Evolutionary conservation across 352 stramenopile species (phyloP), one percentile per base, ranked within the genome.

Genomic region (Phytophthora hybrid): DNA sequence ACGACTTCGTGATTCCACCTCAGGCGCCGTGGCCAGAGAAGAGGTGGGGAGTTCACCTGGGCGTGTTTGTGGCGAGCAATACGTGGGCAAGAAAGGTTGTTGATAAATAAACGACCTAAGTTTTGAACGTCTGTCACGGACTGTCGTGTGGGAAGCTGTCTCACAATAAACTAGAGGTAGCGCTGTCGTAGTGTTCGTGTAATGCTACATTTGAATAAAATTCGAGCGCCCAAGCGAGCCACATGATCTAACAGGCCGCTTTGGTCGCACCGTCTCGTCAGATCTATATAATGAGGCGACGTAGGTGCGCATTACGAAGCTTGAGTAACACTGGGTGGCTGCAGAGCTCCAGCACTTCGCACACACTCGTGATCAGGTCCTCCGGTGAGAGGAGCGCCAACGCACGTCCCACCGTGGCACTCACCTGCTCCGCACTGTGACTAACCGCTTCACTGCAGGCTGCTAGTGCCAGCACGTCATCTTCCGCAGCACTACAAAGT

Each of bases 261-360:
- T 44, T 44, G 37, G 37, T 44, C 37, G 37, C 37, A 13, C 37
- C 37, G 37, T 44, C 37, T 44, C 76, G 9, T n/a, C n/a, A n/a
- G n/a, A n/a, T n/a, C n/a, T n/a, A n/a, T n/a, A n/a, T n/a, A n/a
- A n/a, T n/a, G n/a, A n/a, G n/a, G n/a, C n/a, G 76, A 16, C 87
- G 86, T 4, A 84, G 83, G 59, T 96, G 89, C 49, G 76, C 82
- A 19, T 96, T 94, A 26, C 89, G 87, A 13, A 94, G 80, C 75
- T 94, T 91, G 1, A 96, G 76, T 44, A 95, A 57, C 21, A 96
- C 83, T 4, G 86, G 88, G 56, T 95, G 89, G 29, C 72, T 89
- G 54, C 88, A 93, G 14, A 91, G 68, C 47, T 93, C 89, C 16
- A 96, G 72, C 10, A 96, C 87, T 84, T 96, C 86, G 59, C 86